phyloP scores from a whole-genome alignment of 495 filamentous ascomycete genomes.

The Xylaria castorea region DNA sequence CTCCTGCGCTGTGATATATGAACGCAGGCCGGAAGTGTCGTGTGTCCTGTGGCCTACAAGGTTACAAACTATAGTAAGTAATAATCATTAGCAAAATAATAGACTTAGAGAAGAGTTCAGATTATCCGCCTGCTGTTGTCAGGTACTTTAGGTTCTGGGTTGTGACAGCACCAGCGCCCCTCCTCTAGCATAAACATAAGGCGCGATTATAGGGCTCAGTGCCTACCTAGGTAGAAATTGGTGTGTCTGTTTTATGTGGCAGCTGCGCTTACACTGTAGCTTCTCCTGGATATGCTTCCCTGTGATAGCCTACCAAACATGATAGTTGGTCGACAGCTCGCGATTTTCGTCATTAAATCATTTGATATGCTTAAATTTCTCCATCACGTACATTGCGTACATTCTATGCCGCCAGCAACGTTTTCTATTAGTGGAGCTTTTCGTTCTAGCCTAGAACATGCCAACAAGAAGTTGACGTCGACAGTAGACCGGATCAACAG shows the following conservation, averaged over 20 bases:
- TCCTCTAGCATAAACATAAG: neutral
- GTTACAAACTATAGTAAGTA: neutral
- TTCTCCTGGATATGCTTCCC: neutral
- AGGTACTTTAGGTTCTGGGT: neutral
- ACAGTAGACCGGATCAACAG: neutral
- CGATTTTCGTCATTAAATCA: neutral
- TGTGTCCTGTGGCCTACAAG: neutral
- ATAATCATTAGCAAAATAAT: neutral
- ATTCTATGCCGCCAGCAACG: neutral
- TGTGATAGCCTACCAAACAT: neutral
- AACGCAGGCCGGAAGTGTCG: neutral
- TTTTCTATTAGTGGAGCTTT: neutral
- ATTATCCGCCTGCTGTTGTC: no score
- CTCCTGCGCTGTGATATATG: neutral
- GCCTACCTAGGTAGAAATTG: neutral
- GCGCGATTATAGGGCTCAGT: neutral
- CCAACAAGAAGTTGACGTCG: neutral
- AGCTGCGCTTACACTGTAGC: neutral
- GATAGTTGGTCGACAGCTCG: neutral
- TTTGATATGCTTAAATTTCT: neutral
- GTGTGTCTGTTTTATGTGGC: neutral
- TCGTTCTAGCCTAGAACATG: neutral
- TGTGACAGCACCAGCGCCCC: neutral
- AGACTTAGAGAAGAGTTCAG: neutral
- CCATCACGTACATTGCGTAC: neutral